phyloP scores from a whole-genome alignment of 805 yeast genomes.

The Ogataea parapolymorpha region DNA sequence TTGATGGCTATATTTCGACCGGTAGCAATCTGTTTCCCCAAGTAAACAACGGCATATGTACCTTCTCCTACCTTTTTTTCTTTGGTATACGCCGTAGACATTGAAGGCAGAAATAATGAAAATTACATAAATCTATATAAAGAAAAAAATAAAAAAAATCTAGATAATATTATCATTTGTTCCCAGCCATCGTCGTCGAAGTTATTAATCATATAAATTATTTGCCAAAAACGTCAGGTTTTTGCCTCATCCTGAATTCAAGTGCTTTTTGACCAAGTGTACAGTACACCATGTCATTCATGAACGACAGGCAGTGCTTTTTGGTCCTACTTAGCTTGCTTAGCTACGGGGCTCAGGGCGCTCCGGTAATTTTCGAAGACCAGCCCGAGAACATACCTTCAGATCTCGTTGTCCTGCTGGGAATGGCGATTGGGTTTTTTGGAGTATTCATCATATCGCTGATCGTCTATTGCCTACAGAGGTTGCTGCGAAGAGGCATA shows the following conservation, averaged over 20 bases:
- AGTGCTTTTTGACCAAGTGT: no score
- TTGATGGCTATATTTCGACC: constrained; percentile 79
- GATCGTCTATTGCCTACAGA: constrained; percentile 15
- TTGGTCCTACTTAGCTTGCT: not conserved
- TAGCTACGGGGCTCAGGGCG: not conserved
- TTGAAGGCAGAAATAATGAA: not conserved
- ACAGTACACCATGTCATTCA: not conserved
- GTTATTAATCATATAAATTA: not conserved
- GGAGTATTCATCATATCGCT: constrained; percentile 17
- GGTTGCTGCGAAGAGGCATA: constrained; percentile 18
- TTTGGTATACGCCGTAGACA: constrained; percentile 32
- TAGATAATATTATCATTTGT: not conserved
- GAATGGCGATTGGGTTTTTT: constrained; percentile 24
- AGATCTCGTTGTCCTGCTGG: constrained; percentile 19
- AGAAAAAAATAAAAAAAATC: not conserved
- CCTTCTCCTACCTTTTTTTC: constrained; percentile 97
- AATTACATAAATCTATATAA: not conserved
- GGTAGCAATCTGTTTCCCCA: constrained; percentile 64
- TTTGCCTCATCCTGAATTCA: no score
- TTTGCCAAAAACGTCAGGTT: no score
- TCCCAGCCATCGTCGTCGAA: not conserved
- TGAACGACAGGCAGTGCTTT: not conserved
- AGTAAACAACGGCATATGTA: constrained; percentile 93
- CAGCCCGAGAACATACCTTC: constrained; percentile 5
- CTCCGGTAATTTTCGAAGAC: not conserved